These are phyloP conservation scores for Parmales sp. DNA, from an alignment of 108 stramenopile genomes.

Conservation along the genomic window DNA sequence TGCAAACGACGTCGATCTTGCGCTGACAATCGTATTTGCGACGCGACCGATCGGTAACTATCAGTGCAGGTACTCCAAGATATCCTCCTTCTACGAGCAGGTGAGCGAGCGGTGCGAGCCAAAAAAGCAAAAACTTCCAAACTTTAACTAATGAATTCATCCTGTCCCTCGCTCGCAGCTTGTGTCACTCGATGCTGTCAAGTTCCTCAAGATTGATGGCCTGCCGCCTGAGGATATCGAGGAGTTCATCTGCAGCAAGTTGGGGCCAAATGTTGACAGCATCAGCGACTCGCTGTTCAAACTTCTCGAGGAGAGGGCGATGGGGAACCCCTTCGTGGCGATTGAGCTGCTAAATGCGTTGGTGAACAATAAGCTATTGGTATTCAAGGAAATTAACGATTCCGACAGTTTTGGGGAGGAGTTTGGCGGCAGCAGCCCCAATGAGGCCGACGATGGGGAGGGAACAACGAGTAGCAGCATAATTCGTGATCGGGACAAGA, in stretches of 20 bases:
- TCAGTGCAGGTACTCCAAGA: not conserved
- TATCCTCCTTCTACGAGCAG: conserved; percentile 20
- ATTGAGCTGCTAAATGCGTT: not conserved
- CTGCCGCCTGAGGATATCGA: conserved; percentile 26
- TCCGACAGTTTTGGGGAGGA: too few species aligned
- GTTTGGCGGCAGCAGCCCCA: too few species aligned
- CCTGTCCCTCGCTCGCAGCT: too few species aligned
- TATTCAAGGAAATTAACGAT: too few species aligned
- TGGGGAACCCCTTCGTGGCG: conserved; percentile 20
- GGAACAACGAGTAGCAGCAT: too few species aligned
- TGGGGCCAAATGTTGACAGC: conserved; percentile 11
- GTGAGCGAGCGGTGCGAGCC: too few species aligned
- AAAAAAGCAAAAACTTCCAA: too few species aligned
- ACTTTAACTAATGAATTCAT: too few species aligned
- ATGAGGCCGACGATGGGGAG: too few species aligned
- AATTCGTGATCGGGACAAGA: too few species aligned
- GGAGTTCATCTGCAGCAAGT: conserved; percentile 20
- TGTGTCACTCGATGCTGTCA: conserved; percentile 18
- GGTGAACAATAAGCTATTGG: not conserved
- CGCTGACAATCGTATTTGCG: not conserved
- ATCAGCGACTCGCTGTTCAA: conserved; percentile 23
- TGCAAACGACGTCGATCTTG: not conserved
- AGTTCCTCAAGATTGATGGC: conserved; percentile 24
- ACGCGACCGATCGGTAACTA: not conserved
- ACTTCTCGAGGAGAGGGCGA: conserved; percentile 24